Conservation (phyloP, 2,329 filamentous ascomycete species). For the Calonectria naviculata region DNA sequence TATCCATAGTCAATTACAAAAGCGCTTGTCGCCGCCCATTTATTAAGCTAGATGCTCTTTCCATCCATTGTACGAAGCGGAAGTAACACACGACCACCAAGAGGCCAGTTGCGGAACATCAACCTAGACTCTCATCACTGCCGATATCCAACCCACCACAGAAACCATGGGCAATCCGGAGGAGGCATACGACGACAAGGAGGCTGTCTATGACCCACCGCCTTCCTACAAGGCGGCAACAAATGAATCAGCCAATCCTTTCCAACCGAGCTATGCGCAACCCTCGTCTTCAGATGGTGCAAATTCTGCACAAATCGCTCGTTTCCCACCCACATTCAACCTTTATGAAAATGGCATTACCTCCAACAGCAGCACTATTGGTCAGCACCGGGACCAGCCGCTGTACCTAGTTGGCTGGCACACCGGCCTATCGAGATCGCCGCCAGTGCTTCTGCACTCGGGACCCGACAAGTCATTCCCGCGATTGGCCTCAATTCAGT, state of each 20-base stretch:
- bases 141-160: background rate
- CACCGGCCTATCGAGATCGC: conserved; percentile 15
- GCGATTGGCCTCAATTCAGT: conserved; percentile 29
- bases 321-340: conserved; percentile 32
- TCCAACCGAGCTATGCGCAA: background rate
- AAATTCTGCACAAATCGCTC: conserved; percentile 8
- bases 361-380: conserved; percentile 18
- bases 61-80: too few relatives aligned
- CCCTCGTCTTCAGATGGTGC: background rate
- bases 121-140: too few relatives aligned
- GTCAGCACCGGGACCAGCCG: conserved; percentile 25
- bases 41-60: too few relatives aligned
- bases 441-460: conserved; percentile 32
- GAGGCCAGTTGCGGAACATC: too few relatives aligned
- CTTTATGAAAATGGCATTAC: conserved; percentile 17
- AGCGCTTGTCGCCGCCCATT: too few relatives aligned
- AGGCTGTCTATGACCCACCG: background rate
- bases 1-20: too few relatives aligned
- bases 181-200: background rate
- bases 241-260: background rate
- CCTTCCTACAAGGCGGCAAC: conserved; percentile 20
- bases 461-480: conserved; percentile 21
- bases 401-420: conserved; percentile 27
- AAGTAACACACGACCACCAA: too few relatives aligned
- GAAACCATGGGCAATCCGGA: background rate